phyloP scores from a whole-genome alignment of 805 yeast genomes.

The Middelhovenomyces tepae region DNA sequence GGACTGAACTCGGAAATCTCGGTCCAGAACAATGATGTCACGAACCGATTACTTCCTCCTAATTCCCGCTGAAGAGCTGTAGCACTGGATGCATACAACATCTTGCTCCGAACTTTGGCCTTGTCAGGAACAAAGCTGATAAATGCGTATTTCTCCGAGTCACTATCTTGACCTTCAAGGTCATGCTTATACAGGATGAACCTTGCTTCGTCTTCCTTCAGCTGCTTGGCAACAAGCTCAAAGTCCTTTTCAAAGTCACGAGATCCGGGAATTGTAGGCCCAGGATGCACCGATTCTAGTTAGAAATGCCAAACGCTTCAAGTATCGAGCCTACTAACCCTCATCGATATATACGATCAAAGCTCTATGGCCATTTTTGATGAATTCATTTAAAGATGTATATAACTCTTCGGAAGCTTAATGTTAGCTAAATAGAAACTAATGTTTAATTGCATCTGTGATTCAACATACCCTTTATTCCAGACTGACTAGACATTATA shows the following conservation, averaged over 20 bases:
- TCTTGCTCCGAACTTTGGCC: slow-evolving; percentile 73
- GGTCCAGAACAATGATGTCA: slow-evolving; percentile 46
- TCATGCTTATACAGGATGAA: slow-evolving; percentile 41
- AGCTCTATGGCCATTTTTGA: slow-evolving; percentile 28
- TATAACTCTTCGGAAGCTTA: slow-evolving; percentile 38
- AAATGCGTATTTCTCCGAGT: slow-evolving; percentile 39
- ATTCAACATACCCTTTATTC: slow-evolving; percentile 37
- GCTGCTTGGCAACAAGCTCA: slow-evolving; percentile 23
- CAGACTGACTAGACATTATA: slow-evolving; percentile 58
- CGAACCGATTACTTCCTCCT: slow-evolving; percentile 49
- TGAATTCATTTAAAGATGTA: slow-evolving; percentile 36
- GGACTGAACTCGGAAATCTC: slow-evolving; percentile 44
- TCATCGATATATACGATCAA: slow-evolving; percentile 31
- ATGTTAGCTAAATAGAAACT: slow-evolving; percentile 16
- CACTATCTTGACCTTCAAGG: slow-evolving; percentile 11
- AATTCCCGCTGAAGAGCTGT: slow-evolving; percentile 65
- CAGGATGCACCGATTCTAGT: slow-evolving; percentile 28
- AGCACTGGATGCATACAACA: slow-evolving; percentile 90
- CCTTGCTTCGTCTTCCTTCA: slow-evolving; percentile 35
- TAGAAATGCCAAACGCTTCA: not conserved
- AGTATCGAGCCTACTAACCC: slow-evolving; percentile 15
- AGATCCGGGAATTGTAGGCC: slow-evolving; percentile 26
- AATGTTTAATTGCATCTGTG: not conserved
- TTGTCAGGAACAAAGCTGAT: slow-evolving; percentile 80
- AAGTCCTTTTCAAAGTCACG: slow-evolving; percentile 31